Conservation (phyloP, 257 asterid species). For the Linaria vulgaris region DNA sequence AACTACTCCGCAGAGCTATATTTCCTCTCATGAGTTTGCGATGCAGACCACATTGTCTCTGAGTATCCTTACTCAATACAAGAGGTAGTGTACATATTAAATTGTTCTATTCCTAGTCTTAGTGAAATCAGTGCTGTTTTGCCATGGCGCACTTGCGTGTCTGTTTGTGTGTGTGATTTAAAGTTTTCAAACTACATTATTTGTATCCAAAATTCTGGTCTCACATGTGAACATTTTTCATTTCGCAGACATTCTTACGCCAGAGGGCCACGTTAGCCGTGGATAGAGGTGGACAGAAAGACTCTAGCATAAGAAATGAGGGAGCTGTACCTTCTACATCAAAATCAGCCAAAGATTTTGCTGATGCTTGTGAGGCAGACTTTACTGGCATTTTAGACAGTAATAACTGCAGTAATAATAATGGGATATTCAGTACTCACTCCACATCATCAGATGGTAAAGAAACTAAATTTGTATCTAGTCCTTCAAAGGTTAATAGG, state of each 20-base stretch:
- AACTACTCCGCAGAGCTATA: no score
- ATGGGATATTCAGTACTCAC: conserved; percentile 25
- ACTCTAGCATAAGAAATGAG: conserved; percentile 33
- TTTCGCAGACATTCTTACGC: conserved; percentile 74
- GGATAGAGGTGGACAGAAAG: conserved; percentile 51
- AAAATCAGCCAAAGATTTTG: conserved; percentile 24
- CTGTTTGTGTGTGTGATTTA: no score
- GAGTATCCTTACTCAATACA: background rate
- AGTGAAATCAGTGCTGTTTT: background rate
- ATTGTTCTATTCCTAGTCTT: background rate
- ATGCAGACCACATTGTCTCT: no score
- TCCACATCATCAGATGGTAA: conserved; percentile 32
- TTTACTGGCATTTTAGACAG: conserved; percentile 26
- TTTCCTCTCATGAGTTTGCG: no score
- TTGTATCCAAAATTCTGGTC: conserved; percentile 11
- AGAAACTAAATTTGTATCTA: conserved; percentile 36
- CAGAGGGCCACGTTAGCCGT: conserved; percentile 70
- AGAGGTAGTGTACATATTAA: no score
- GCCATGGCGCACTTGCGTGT: background rate
- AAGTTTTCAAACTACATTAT: background rate
- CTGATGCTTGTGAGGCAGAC: conserved; percentile 28
- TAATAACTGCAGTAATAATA: conserved; percentile 26
- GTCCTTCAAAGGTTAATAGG: conserved; percentile 60
- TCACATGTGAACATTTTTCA: conserved; percentile 16
- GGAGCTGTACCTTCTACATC: conserved; percentile 28